A percentile compares a stretch with the other conserved stretches of the same genome.
These are phyloP conservation scores for Raphanus hybrid DNA, from an alignment of 441 rosid species.

Conservation along the genomic window DNA sequence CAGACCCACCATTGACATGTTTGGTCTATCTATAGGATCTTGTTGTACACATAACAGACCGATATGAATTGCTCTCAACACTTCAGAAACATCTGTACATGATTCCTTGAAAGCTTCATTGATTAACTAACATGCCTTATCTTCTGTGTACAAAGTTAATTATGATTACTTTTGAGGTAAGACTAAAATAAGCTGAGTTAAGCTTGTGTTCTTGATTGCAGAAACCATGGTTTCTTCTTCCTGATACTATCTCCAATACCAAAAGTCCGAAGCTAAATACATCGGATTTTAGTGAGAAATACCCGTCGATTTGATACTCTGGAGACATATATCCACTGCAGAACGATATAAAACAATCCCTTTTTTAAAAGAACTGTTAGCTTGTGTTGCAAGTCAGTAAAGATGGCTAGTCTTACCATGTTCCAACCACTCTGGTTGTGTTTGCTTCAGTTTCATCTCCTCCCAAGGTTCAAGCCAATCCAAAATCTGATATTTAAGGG, in stretches of 20 bases:
- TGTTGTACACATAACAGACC: constrained; percentile 67
- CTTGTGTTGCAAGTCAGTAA: constrained; percentile 9
- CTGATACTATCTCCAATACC: constrained; percentile 57
- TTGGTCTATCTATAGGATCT: constrained; percentile 59
- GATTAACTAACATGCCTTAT: constrained; percentile 41
- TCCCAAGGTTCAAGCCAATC: constrained; percentile 69
- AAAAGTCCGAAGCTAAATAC: constrained; percentile 68
- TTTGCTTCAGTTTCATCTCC: constrained; percentile 59
- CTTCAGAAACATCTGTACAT: constrained; percentile 32
- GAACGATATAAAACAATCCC: background rate
- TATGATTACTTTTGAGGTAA: background rate
- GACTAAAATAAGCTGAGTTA: constrained; percentile 1
- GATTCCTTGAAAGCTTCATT: constrained; percentile 38
- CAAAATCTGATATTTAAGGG: constrained; percentile 88
- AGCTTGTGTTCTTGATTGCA: constrained; percentile 41
- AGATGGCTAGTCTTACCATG: constrained; percentile 56
- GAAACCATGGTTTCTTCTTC: constrained; percentile 52
- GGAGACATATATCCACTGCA: constrained; percentile 75
- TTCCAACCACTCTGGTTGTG: constrained; percentile 70
- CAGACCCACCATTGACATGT: constrained; percentile 41
- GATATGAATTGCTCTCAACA: constrained; percentile 46
- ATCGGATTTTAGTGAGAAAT: constrained; percentile 60
- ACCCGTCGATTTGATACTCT: constrained; percentile 58
- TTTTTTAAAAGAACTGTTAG: background rate
- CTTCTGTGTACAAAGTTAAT: constrained; percentile 20